A percentile compares a stretch with the other conserved stretches of the same genome.
These are phyloP conservation scores for Colletotrichum sp. DNA, from an alignment of 2,329 filamentous ascomycete genomes.

Conservation along the genomic window DNA sequence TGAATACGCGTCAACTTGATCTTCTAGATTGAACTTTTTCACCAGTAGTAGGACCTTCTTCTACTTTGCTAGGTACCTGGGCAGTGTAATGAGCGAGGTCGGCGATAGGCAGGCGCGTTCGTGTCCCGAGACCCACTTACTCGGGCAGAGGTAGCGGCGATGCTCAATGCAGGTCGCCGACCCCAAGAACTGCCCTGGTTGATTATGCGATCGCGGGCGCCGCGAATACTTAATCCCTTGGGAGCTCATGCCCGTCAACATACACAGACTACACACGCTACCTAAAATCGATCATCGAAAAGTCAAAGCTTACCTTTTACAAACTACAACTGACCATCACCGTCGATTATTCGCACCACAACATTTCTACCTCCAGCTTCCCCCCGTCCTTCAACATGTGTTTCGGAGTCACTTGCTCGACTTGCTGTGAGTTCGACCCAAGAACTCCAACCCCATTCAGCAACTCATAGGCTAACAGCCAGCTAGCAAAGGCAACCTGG, in stretches of 20 bases:
- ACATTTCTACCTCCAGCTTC: neutral
- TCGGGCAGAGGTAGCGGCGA: neutral
- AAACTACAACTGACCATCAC: neutral
- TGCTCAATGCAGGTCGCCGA: conserved; percentile 18
- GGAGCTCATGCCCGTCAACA: neutral
- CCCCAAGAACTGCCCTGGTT: neutral
- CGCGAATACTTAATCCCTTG: conserved; percentile 17
- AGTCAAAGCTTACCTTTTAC: neutral
- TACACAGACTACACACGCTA: neutral
- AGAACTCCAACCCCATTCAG: neutral
- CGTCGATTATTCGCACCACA: neutral
- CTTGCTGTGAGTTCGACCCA: conserved; percentile 40
- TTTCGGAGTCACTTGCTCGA: conserved; percentile 43
- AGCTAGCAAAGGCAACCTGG: conserved; percentile 52
- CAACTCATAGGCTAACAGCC: neutral
- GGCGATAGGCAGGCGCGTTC: neutral
- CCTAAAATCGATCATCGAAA: neutral
- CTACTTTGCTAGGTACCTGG: neutral
- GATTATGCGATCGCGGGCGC: neutral
- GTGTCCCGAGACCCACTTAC: neutral
- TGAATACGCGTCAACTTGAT: neutral
- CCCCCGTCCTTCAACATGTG: conserved; percentile 38
- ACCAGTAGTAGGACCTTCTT: neutral
- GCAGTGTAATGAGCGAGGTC: conserved; percentile 2
- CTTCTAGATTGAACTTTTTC: neutral